phyloP scores from a whole-genome alignment of 768 basidiomycete species.

The Cyathus striatus region DNA sequence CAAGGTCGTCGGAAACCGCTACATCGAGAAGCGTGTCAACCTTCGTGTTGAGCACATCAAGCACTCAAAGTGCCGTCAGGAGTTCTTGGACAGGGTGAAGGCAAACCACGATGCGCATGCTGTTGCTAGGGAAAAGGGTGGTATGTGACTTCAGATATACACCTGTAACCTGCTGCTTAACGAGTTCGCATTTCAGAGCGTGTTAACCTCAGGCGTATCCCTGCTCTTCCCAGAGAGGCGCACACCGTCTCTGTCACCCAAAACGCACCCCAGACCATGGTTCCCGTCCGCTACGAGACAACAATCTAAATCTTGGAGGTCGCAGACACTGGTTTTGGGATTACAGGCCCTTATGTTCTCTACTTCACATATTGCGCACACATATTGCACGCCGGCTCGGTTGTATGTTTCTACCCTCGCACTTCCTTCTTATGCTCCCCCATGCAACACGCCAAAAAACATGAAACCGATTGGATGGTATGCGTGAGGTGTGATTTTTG shows the following conservation, averaged over 20 bases:
- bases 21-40: conserved; percentile 99
- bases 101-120: conserved; percentile 78
- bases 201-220: conserved; percentile 81
- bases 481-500: too few relatives aligned
- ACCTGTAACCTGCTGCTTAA: too few relatives aligned
- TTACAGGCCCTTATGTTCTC: conserved; percentile 1
- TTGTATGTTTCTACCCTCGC: conserved; percentile 18
- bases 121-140: conserved; percentile 88
- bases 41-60: conserved; percentile 91
- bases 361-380: too few relatives aligned
- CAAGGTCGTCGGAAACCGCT: conserved; percentile 98
- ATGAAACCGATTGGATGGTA: too few relatives aligned
- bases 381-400: too few relatives aligned
- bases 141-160: conserved; percentile 52
- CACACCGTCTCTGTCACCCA: conserved; percentile 64
- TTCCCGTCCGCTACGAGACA: conserved; percentile 92
- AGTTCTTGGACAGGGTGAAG: conserved; percentile 96
- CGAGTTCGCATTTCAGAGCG: conserved; percentile 68
- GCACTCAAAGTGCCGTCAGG: conserved; percentile 97
- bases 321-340: conserved; percentile 4
- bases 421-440: conserved; percentile 16
- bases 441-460: conserved; percentile 19
- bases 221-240: conserved; percentile 75
- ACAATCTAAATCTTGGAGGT: conserved; percentile 74
- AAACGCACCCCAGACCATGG: conserved; percentile 91